Evolutionary conservation across 2,329 filamentous ascomycete genomes (phyloP).

Genomic region (Ceratocystis lukuohia): DNA sequence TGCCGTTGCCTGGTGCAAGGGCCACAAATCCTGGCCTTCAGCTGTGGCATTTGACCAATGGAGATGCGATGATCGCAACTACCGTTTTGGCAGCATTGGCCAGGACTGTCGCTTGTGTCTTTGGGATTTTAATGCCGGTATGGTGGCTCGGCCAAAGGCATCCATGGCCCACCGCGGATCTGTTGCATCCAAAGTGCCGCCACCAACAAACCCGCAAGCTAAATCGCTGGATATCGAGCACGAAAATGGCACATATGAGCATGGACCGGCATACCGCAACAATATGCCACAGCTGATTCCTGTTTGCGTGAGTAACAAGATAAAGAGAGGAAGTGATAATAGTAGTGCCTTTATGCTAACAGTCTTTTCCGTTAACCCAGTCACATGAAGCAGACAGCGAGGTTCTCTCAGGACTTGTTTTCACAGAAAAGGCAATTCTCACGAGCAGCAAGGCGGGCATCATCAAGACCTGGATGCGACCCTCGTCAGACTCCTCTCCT

Average conservation of each 20-base stretch:
- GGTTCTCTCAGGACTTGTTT: conserved; percentile 29
- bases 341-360: neutral
- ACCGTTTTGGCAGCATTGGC: conserved; percentile 89
- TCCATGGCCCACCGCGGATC: conserved; percentile 48
- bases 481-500: conserved; percentile 25
- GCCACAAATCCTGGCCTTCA: conserved; percentile 91
- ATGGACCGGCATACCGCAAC: conserved; percentile 11
- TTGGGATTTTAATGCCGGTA: conserved; percentile 96
- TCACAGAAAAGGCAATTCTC: conserved; percentile 84
- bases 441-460: conserved; percentile 81
- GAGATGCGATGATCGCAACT: conserved; percentile 90
- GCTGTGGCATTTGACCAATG: conserved; percentile 91
- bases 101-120: conserved; percentile 82
- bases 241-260: conserved; percentile 19
- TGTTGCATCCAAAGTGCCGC: conserved; percentile 30
- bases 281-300: conserved; percentile 18
- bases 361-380: conserved; percentile 32
- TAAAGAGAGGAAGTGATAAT: neutral
- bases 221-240: conserved; percentile 11
- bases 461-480: conserved; percentile 61
- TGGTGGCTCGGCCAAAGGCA: conserved; percentile 82
- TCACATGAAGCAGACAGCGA: conserved; percentile 27
- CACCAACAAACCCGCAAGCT: conserved; percentile 30
- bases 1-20: conserved; percentile 83
- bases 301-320: conserved; percentile 23